phyloP scores from a whole-genome alignment of 208 protist genomes.

The Borovskyia barvae region DNA sequence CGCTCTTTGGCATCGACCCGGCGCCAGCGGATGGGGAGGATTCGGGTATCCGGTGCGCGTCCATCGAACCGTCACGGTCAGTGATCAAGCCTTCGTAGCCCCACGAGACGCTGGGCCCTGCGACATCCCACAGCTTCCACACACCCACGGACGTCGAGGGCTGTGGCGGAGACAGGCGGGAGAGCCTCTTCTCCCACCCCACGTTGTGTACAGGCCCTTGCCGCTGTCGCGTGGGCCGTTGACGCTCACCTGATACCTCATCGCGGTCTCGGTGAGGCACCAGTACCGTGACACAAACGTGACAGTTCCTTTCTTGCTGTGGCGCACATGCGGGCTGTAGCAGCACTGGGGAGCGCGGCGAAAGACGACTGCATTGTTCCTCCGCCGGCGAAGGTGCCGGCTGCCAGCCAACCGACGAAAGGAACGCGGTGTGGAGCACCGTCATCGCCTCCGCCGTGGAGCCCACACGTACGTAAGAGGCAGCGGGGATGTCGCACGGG shows the following conservation, averaged over 20 bases:
- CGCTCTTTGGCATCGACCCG: constrained; percentile 19
- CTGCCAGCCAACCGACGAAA: constrained; percentile 20
- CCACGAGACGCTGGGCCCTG: constrained; percentile 20
- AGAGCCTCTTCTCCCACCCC: not conserved
- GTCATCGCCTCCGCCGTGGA: constrained; percentile 11
- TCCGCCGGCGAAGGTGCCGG: not conserved
- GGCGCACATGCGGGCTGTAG: constrained; percentile 7
- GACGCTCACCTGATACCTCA: not conserved
- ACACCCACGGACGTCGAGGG: constrained; percentile 19
- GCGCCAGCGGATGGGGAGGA: no score
- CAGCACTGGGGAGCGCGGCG: not conserved
- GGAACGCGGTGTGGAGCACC: constrained; percentile 22
- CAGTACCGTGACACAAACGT: constrained; percentile 21
- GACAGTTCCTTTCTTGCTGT: constrained; percentile 16
- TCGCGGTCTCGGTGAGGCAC: constrained; percentile 4
- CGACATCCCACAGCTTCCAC: constrained; percentile 35
- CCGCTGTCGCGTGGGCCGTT: not conserved
- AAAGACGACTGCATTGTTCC: not conserved
- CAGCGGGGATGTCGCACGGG: constrained; percentile 29
- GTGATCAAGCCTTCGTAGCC: no score
- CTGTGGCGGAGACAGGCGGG: not conserved
- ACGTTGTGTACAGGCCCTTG: not conserved
- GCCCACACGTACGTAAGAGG: constrained; percentile 25
- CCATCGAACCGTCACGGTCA: no score
- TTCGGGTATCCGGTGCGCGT: no score